These are phyloP conservation scores for Paramecium pentaurelia DNA, from an alignment of 73 alveolate genomes.

Conservation along the genomic window DNA sequence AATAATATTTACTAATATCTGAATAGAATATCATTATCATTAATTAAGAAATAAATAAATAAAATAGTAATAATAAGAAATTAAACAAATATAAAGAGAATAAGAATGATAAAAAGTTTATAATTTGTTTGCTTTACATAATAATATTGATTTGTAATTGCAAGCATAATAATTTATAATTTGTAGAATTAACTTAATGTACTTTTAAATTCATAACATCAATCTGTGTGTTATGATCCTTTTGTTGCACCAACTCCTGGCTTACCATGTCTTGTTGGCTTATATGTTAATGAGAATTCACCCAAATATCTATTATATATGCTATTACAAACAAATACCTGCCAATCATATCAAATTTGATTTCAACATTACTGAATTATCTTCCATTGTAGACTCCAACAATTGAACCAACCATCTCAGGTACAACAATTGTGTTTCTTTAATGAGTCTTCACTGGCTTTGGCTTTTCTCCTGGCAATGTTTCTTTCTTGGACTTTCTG, in stretches of 20 bases:
- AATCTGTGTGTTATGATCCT: conserved; percentile 52
- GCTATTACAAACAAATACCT: conserved; percentile 7
- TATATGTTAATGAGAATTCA: conserved; percentile 76
- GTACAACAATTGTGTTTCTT: conserved; percentile 91
- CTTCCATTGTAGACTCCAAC: conserved; percentile 93
- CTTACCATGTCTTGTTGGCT: conserved; percentile 73
- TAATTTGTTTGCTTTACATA: not conserved
- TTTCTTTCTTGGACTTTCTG: conserved; percentile 69
- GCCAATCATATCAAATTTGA: conserved; percentile 97
- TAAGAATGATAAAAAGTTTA: too few relatives aligned
- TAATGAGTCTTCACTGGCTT: conserved; percentile 95
- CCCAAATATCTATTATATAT: conserved; percentile 60
- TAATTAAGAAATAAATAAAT: too few relatives aligned
- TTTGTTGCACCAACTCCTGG: conserved; percentile 80
- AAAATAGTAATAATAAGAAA: too few relatives aligned
- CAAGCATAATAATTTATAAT: not conserved
- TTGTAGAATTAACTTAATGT: not conserved
- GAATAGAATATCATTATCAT: not conserved
- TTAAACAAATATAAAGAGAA: too few relatives aligned
- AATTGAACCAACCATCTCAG: conserved; percentile 93
- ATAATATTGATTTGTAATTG: not conserved
- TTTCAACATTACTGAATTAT: conserved; percentile 87
- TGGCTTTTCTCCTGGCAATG: conserved; percentile 94
- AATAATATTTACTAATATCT: not conserved
- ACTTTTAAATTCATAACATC: conserved; percentile 5